These are phyloP conservation scores for Cetraspora pellucida DNA, from an alignment of 192 early-diverging fungal genomes.

Conservation along the genomic window DNA sequence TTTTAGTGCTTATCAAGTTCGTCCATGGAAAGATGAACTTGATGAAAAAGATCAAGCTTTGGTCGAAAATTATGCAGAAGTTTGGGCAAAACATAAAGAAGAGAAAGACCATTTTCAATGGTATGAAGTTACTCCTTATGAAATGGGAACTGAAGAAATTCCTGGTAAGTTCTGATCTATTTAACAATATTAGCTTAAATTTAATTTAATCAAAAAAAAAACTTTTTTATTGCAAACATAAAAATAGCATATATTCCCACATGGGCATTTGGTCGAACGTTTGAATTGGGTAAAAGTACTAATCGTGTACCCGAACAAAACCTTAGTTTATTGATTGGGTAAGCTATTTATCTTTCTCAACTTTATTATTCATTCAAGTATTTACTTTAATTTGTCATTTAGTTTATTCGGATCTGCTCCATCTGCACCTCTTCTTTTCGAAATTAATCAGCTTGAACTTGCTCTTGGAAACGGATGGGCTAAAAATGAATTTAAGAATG, in stretches of 20 bases:
- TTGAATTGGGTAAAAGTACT: conserved; percentile 63
- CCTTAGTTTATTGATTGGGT: conserved; percentile 69
- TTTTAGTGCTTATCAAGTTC: conserved; percentile 60
- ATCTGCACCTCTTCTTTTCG: conserved; percentile 53
- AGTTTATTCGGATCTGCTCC: conserved; percentile 55
- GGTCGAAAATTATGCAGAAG: conserved; percentile 43
- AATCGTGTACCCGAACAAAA: conserved; percentile 68
- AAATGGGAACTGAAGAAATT: conserved; percentile 77
- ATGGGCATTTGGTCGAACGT: conserved; percentile 77
- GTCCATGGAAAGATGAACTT: conserved; percentile 49
- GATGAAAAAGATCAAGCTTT: conserved; percentile 7
- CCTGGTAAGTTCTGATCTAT: conserved; percentile 44
- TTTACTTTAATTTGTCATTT: background rate
- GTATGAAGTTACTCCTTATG: conserved; percentile 83
- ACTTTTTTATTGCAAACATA: background rate
- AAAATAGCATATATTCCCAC: conserved; percentile 69
- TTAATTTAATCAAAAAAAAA: background rate
- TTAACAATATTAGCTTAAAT: background rate
- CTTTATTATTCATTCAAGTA: background rate
- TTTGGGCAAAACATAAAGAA: conserved; percentile 36
- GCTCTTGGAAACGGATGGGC: conserved; percentile 28
- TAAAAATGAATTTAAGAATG: background rate
- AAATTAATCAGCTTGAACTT: conserved; percentile 49
- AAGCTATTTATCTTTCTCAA: background rate
- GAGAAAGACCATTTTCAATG: conserved; percentile 65